Evolutionary conservation across 2,329 filamentous ascomycete genomes (phyloP), one percentile per base, ranked within the genome.

Genomic region (Ploettnerulaceae sp.): DNA sequence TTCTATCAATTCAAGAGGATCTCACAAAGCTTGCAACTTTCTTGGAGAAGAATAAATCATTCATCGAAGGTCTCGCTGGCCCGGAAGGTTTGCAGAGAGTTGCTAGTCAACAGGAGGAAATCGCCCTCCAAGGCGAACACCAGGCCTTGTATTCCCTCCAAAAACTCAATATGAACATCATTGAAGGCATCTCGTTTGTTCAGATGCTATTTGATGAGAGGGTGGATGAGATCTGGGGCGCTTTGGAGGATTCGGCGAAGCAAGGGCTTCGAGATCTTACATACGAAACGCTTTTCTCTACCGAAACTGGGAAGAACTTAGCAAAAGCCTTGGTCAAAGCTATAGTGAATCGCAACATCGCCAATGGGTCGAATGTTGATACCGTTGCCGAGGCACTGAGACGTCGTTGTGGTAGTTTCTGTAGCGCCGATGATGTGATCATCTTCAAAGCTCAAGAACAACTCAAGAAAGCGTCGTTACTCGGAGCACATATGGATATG

Each of bases 401-500:
- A 36, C 78, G 93, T 58, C 81, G 90, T 58, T 98, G 93, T 58
- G 94, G 93, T 52, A 96, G 86, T 67, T 98, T 98, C 75, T 98
- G 93, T 66, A 96, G 90, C 61, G 83, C 91, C 0, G 91, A 98
- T 55, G 93, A 98, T 69, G 93, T 97, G 1, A 82, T 97, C 54
- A 91, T 96, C 57, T 98, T 98, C 81, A 97, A 95, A 68, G 93
- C 93, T 0, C 91, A 97, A 64, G 93, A 98, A 66, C 86, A 91
- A 60, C 72, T 97, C 43, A 94, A 95, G 72, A 80, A 88, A 57
- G 91, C 91, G 1, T 82, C 83, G 2, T 90, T 96, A 64, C 80
- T 86, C 37, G 80, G 82, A 7, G 71, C 76, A 4, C 88, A 89
- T 60, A 81, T 81, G 3, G 91, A 90, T 57, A 74, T 81, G 42